Percentiles rank a stretch among this genome's conserved stretches.
These are phyloP conservation scores for Westerdykella aurantiaca DNA, from an alignment of 2,329 filamentous ascomycete genomes.

Conservation along the genomic window DNA sequence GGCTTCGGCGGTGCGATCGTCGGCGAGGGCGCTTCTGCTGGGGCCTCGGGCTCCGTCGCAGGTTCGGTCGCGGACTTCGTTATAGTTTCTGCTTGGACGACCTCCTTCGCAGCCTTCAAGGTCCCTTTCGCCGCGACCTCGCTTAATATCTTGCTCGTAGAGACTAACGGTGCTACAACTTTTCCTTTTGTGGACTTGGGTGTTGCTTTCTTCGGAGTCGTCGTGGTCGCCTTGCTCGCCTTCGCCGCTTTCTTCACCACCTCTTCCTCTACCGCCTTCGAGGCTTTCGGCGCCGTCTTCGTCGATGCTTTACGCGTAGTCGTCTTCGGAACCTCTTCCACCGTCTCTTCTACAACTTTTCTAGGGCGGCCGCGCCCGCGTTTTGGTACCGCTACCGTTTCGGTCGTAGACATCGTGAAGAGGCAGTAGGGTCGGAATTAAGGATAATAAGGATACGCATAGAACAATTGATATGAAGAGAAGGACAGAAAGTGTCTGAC, in stretches of 20 bases:
- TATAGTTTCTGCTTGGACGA: not conserved
- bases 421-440: too few species aligned
- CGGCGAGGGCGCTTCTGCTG: not conserved
- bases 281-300: conserved; percentile 11
- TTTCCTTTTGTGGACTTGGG: conserved; percentile 8
- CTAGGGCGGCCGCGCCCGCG: not conserved
- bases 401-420: not conserved
- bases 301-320: conserved; percentile 19
- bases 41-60: not conserved
- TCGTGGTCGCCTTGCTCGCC: not conserved
- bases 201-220: not conserved
- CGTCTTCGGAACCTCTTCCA: conserved; percentile 12
- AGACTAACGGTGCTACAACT: not conserved
- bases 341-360: not conserved
- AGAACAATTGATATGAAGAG: too few species aligned
- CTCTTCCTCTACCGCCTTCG: conserved; percentile 9
- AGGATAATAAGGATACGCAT: too few species aligned
- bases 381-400: not conserved
- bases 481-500: not conserved
- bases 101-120: conserved; percentile 8
- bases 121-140: conserved; percentile 23
- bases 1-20: not conserved
- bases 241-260: conserved; percentile 7
- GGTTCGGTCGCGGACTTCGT: not conserved
- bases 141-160: conserved; percentile 23